Evolutionary conservation across 495 filamentous ascomycete genomes (phyloP), one percentile per base, ranked within the genome.

Genomic region (Parachaetomium inaequale): DNA sequence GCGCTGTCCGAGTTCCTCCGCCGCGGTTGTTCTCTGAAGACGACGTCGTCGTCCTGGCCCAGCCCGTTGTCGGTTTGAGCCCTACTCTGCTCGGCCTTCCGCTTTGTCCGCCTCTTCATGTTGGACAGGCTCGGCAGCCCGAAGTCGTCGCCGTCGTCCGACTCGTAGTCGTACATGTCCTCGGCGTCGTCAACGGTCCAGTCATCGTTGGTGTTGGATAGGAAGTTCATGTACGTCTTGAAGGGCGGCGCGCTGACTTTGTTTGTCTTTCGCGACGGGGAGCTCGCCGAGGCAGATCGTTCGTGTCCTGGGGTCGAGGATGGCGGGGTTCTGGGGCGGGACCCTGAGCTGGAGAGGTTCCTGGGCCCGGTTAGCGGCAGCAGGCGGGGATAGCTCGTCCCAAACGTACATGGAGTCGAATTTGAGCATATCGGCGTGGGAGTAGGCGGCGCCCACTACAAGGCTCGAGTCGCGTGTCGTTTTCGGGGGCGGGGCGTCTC

Each of bases 361-460:
- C 79, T 81, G 32, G 25, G 59, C 19, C 55, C 17, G 38, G 64
- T 68, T 50, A 76, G 61, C 58, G 34, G 60, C 7, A 19, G 34
- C 25, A 12, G 26, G 19, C 7, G 25, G 7, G n/a, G 42, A 52
- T 40, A 19, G 4, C 23, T 17, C 10, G 23, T 1, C 40, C 28
- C 11, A 50, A 3, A 66, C 75, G 32, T 79, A 91, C 88, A 91
- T 63, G 26, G 84, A 82, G 72, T 92, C 92, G 63, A 89, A 88
- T 75, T 93, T 94, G 61, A 96, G 79, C 67, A 96, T 91, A 76
- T 96, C 92, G 34, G 92, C 89, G 76, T 98, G 95, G 40, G 94
- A 98, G 74, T 98, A 98, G 49, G 93, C 88, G 56, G 94, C 94
- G 58, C 94, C 94, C 46, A 97, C 87, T n/a, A 98, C 90, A 38